Percentiles rank a stretch among this genome's conserved stretches.
Evolutionary conservation across 2,329 filamentous ascomycete genomes (phyloP).

Genomic region (Colletotrichum eremochloae): DNA sequence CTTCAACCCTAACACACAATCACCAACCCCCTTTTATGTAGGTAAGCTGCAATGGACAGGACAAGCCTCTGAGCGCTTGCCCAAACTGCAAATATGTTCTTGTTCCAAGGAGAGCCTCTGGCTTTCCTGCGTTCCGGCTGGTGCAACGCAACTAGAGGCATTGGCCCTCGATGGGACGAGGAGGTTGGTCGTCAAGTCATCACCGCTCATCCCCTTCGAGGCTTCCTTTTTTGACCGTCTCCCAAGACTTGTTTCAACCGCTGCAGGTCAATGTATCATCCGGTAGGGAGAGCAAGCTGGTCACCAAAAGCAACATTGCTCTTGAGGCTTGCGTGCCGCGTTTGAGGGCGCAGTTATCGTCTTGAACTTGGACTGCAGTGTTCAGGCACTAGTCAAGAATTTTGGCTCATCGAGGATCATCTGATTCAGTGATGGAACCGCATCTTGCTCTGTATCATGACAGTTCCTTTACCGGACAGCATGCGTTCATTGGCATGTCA

Average conservation of each 20-base stretch:
- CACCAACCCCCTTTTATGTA: constrained; percentile 1
- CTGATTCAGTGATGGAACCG: neutral
- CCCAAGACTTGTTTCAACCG: constrained; percentile 17
- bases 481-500: constrained; percentile 4
- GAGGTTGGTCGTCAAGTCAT: constrained; percentile 6
- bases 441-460: neutral
- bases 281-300: neutral
- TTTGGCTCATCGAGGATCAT: neutral
- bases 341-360: neutral
- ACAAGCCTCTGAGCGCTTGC: neutral
- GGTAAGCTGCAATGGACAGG: neutral
- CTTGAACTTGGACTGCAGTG: neutral
- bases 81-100: neutral
- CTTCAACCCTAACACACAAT: constrained; percentile 11
- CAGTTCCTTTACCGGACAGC: neutral
- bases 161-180: neutral
- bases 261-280: constrained; percentile 27
- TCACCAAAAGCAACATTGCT: constrained; percentile 19
- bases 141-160: constrained; percentile 1
- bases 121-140: neutral
- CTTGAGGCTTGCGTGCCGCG: neutral
- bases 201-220: constrained; percentile 6
- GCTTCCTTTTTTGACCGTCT: neutral
- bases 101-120: neutral
- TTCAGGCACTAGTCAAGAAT: constrained; percentile 9